Evolutionary conservation across 1,284 basidiomycete species (phyloP).

Genomic region (Dichomitus squalens): DNA sequence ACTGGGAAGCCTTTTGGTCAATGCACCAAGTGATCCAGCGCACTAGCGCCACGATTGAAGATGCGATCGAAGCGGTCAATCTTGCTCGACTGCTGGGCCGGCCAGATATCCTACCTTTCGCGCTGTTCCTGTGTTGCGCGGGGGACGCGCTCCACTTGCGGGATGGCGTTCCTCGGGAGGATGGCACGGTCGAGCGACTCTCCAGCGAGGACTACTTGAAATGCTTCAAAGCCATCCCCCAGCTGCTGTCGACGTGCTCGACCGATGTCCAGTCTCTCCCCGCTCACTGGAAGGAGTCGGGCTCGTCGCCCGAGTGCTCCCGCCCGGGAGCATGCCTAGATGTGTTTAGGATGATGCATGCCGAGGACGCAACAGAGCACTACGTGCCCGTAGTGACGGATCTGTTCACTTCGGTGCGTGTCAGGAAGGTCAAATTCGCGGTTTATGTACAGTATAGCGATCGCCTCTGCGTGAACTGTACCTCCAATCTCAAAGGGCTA

Average conservation of each 20-base stretch:
- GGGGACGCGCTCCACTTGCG: neutral
- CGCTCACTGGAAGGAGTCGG: neutral
- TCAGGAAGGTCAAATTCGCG: neutral
- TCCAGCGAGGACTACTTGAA: conserved; percentile 1
- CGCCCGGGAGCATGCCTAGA: neutral
- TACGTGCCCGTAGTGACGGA: neutral
- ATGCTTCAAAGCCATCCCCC: neutral
- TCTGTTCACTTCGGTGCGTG: neutral
- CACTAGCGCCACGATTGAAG: too few relatives aligned
- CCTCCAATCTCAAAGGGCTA: too few relatives aligned
- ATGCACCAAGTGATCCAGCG: neutral
- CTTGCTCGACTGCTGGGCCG: neutral
- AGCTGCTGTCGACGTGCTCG: neutral
- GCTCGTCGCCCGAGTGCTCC: too few relatives aligned
- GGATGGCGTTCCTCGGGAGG: neutral
- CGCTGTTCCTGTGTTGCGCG: neutral
- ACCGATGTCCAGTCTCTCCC: neutral
- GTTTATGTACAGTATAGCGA: too few relatives aligned
- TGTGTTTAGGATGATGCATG: neutral
- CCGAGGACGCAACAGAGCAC: neutral
- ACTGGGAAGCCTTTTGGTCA: neutral
- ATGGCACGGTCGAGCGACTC: neutral
- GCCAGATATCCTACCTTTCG: neutral
- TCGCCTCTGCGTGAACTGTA: too few relatives aligned
- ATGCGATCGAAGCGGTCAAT: neutral